Conservation (phyloP, 2,329 filamentous ascomycete genomes). For the Alternaria conjuncta region DNA sequence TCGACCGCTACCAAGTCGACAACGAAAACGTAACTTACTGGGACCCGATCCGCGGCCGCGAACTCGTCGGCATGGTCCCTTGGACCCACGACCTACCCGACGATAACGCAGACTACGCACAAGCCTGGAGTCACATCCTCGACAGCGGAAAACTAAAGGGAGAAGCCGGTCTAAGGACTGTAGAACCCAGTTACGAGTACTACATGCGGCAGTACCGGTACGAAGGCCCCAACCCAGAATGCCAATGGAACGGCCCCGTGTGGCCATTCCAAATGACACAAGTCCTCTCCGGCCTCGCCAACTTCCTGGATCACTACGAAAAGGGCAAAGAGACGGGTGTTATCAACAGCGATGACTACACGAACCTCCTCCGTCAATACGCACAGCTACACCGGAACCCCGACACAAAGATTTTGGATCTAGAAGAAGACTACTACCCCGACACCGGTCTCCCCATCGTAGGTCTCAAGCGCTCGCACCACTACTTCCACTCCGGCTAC, state of each 20-base stretch:
- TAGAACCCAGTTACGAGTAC: slow-evolving; percentile 54
- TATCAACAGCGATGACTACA: slow-evolving; percentile 45
- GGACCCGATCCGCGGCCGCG: slow-evolving; percentile 52
- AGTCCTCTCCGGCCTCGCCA: slow-evolving; percentile 50
- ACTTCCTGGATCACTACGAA: slow-evolving; percentile 52
- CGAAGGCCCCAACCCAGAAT: slow-evolving; percentile 47
- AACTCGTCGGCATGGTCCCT: slow-evolving; percentile 53
- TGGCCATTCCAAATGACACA: slow-evolving; percentile 56
- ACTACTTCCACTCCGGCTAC: slow-evolving; percentile 58
- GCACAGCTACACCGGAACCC: slow-evolving; percentile 51
- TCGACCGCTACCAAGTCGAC: slow-evolving; percentile 51
- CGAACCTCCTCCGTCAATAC: slow-evolving; percentile 47
- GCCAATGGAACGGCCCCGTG: slow-evolving; percentile 55
- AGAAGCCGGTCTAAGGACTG: slow-evolving; percentile 49
- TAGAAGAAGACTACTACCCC: slow-evolving; percentile 55
- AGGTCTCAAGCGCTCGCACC: slow-evolving; percentile 51
- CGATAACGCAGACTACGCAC: slow-evolving; percentile 45
- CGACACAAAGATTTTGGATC: slow-evolving; percentile 38
- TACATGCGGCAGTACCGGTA: slow-evolving; percentile 56
- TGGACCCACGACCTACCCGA: slow-evolving; percentile 54
- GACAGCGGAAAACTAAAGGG: slow-evolving; percentile 46
- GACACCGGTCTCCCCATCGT: slow-evolving; percentile 53
- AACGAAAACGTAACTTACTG: slow-evolving; percentile 51
- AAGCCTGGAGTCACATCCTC: slow-evolving; percentile 49
- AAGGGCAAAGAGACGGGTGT: slow-evolving; percentile 28